Evolutionary conservation across 345 rosid genomes (phyloP), one percentile per base, ranked within the genome.

Genomic region (Firmiana major): DNA sequence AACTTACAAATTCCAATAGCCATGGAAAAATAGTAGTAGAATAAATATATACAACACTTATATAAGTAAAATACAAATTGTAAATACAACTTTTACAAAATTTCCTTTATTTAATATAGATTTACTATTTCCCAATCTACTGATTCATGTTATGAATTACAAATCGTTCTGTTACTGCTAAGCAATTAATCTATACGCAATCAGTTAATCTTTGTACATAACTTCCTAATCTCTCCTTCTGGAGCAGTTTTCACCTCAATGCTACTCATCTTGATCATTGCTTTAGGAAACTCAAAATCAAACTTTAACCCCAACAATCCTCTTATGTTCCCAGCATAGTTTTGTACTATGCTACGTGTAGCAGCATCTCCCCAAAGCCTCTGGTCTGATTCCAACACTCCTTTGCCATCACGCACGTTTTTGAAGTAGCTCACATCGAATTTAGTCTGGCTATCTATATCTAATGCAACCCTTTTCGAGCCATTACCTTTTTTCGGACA

Each of bases 201-300:
- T 83, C 77, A 89, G 79, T 90, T 93, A 21, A 89, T 79, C 84
- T 81, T 86, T 21, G 94, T 90, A 79, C 98, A 93, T 48, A 84
- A 76, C 80, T 86, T 88, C 75, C 97, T 87, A 24, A 91, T 80
- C 81, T 93, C 94, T 17, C 97, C 97, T 57, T 87, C 78, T 0
- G 78, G 67, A 0, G 89, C 94, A 16, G 91, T 87, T 77, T 93
- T 93, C n/a, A 90, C 91, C 49, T 86, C 91, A 65, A 90, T 87
- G 63, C 85, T 81, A 62, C 97, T 85, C 98, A 91, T 91, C 83
- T 90, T 93, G 46, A 89, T 74, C 97, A 93, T 90, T 22, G 98
- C 90, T 73, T 88, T 82, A 1, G 84, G 55, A 55, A 91, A 90
- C 79, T 93, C 92, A 43, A 59, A 40, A 79, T 90, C 86, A 77